Evolutionary conservation across 2,329 filamentous ascomycete genomes (phyloP), one percentile per base, ranked within the genome.

Genomic region (Thielaviopsis musarum): DNA sequence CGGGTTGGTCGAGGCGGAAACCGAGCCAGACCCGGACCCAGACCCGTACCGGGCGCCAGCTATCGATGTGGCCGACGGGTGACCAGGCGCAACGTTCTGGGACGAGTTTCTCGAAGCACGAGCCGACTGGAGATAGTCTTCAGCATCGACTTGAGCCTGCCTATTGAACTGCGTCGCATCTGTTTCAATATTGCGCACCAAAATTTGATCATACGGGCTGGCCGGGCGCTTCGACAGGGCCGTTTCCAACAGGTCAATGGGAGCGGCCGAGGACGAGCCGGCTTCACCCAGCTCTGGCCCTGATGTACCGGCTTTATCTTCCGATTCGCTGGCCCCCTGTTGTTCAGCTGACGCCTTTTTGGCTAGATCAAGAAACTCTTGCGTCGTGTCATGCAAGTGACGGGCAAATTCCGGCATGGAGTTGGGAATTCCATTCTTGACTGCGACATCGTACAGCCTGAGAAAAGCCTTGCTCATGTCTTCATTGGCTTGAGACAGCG

Each of bases 401-500:
- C 74, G 72, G 3, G 76, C 77, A 48, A 87, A 74, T 17, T 78
- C 75, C 0, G 84, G 78, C 7, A 78, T 74, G 38, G 75, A 68
- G 38, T 80, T 74, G 7, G 84, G 70, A 21, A 86, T 66, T n/a
- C 82, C 80, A 59, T 79, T 76, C 34, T 73, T 70, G 22, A 82
- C 67, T 2, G 81, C 77, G 48, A 78, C 78, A 63, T 87, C 80
- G 63, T 86, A 81, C 24, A 91, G 78, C 34, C 74, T 75, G 64
- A 82, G 73, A 65, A 94, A 90, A 0, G 82, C 79, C 57, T 77
- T 81, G 70, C 81, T 84, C 83, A 94, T 88, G 65, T 85, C 80
- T 59, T 86, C 79, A 62, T 91, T 85, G 22, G 79, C 81, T 15
- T 77, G 75, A 61, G 84, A 80, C n/a, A 94, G 77, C 24, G 80